Base-by-base conservation (phyloP, 2,329 filamentous ascomycete species). In the Thielaviopsis euricoi region DNA sequence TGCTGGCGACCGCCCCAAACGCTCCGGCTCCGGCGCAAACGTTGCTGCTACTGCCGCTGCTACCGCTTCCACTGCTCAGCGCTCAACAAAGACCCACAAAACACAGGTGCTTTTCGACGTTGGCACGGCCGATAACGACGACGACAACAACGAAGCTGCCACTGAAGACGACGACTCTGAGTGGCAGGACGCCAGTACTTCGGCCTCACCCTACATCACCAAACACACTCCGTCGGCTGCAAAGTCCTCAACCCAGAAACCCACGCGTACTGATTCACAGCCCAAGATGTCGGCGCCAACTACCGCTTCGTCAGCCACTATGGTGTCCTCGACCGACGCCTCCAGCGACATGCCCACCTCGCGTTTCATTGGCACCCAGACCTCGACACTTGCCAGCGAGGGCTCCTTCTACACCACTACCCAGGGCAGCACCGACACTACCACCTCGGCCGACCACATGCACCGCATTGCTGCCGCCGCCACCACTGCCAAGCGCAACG, bases 101-200 rank as follows among this genome's bases (percentile, higher is more conserved):
- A 67, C 68, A 25, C 76, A 78, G 62, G 81, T 84, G 33, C 81
- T 82, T 65, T 85, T 85, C 64, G 80, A 83, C 64, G 73, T 85
- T 57, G 81, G 81, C 56, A 76, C 72, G 64, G 73, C 70, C 71
- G 67, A 67, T 46, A 75, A 79, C 57, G 79, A 81, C 73, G 80
- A 80, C 23, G 22, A 75, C 65, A 69, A 67, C 23, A 65, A 71
- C 63, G 71, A 72, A 62, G 73, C 71, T 51, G 68, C 67, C 10
- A 68, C 68, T 48, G 67, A 68, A 33, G 69, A 71, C 49, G 67
- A 67, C 43, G 76, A 79, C 56, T 79, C 81, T 73, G 81, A 81
- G 70, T 85, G 82, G 82, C 79, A 84, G 49, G 82, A 85, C 68
- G 80, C 81, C 60, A 83, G 80, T 67, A 75, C 74, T 52, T 82